Base-by-base conservation (phyloP, 345 rosid genomes). In the Syzygium aromaticum region DNA sequence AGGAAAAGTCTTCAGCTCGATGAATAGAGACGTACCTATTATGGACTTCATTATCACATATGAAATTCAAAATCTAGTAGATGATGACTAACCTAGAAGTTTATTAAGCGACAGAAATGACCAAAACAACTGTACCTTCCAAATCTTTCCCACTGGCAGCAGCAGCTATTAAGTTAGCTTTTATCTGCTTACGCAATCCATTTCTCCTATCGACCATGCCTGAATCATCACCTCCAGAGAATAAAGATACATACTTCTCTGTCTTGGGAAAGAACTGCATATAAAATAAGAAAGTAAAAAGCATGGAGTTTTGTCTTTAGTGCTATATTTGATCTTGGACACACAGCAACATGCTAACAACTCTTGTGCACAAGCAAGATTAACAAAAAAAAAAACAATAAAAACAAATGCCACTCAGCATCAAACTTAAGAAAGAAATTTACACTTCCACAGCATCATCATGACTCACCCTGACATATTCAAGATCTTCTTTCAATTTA, bases 131-230 rank as follows among this genome's bases (percentile, higher is more conserved):
- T 28, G 1, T 92, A 98, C 99, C 99, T 96, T 98, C 99, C 90
- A 98, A 91, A 87, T 98, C 99, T 91, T 98, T 98, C 88, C 99
- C 99, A 87, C 96, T 95, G 84, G 98, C 97, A 64, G 99, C 97
- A 91, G 99, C 99, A 91, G 97, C 94, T 90, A 95, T 85, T 85
- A 96, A 91, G 88, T 96, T 96, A 56, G 96, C 98, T 92, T 98
- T 98, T 86, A 98, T 94, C 95, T 96, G 99, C 90, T 95, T 94
- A 49, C 99, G 96, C 93, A 98, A 90, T 90, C 90, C 93, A 93
- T 94, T 95, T 92, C 99, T 96, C 89, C 92, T 86, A 87, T 98
- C 99, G 88, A 92, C 87, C 61, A 92, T 88, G 80, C 94, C 97
- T 1, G 92, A 85, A 52, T 93, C 95, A 84, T 94, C 98, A 86